Percentiles rank a stretch among this genome's conserved stretches.
Evolutionary conservation across 805 yeast genomes (phyloP).

Genomic region (Teunomyces kruisii): DNA sequence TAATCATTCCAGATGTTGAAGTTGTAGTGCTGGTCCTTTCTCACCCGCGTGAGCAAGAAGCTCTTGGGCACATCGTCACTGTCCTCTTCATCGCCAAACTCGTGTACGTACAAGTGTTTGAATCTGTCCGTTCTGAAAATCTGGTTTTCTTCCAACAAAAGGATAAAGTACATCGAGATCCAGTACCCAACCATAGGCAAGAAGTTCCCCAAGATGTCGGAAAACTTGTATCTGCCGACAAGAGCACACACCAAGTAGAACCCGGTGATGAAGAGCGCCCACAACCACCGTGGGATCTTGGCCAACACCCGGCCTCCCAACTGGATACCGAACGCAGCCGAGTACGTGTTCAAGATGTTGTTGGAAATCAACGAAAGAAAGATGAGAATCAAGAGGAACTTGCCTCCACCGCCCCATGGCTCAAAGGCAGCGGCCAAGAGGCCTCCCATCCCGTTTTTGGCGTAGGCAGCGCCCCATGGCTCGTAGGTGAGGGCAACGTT

Average conservation of each 20-base stretch:
- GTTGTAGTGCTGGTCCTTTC: slow-evolving; percentile 50
- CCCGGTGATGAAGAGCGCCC: slow-evolving; percentile 34
- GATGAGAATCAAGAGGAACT: slow-evolving; percentile 29
- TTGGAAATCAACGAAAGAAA: slow-evolving; percentile 34
- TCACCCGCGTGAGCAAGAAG: not conserved
- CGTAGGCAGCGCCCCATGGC: slow-evolving; percentile 34
- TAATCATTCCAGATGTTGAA: slow-evolving; percentile 74
- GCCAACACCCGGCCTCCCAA: slow-evolving; percentile 27
- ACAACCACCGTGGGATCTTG: slow-evolving; percentile 36
- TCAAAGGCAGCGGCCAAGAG: slow-evolving; percentile 27
- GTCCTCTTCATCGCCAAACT: slow-evolving; percentile 20
- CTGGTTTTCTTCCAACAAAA: slow-evolving; percentile 35
- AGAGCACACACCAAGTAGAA: slow-evolving; percentile 32
- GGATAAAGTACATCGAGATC: slow-evolving; percentile 37
- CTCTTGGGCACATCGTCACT: not conserved
- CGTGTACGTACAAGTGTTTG: slow-evolving; percentile 30
- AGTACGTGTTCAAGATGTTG: slow-evolving; percentile 38
- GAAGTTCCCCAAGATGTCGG: slow-evolving; percentile 36
- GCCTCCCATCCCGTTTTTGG: slow-evolving; percentile 32
- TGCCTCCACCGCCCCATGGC: slow-evolving; percentile 39
- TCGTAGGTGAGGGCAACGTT: slow-evolving; percentile 29
- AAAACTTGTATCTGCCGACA: slow-evolving; percentile 32
- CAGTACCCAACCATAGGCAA: slow-evolving; percentile 44
- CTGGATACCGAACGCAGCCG: slow-evolving; percentile 35
- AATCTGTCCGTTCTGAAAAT: slow-evolving; percentile 38